Percentiles rank a stretch among this genome's conserved stretches.
Evolutionary conservation across 805 yeast species (phyloP).

Genomic region (Ogataea zsoltii): DNA sequence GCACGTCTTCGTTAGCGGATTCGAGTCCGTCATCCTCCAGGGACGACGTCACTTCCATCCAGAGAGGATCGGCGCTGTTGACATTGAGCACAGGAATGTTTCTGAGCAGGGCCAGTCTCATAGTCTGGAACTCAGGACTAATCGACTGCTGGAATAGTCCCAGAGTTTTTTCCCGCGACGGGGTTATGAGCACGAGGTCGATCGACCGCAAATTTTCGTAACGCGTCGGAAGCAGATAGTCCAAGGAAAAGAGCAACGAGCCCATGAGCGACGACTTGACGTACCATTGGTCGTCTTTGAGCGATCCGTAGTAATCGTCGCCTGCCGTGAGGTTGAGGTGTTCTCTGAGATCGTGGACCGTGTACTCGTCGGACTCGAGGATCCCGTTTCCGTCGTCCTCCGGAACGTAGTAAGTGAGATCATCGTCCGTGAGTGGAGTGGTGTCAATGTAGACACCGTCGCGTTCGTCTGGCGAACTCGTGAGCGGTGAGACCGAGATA

Average conservation of each 20-base stretch:
- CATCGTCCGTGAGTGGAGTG: conserved; percentile 13
- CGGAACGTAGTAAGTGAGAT: conserved; percentile 8
- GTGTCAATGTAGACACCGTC: conserved; percentile 17
- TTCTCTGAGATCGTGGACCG: conserved; percentile 5
- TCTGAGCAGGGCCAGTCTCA: conserved; percentile 23
- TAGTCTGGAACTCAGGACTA: conserved; percentile 18
- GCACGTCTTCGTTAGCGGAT: conserved; percentile 8
- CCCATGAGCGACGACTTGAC: conserved; percentile 49
- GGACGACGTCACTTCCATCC: conserved; percentile 3
- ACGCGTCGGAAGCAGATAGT: conserved; percentile 42
- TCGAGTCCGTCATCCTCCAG: conserved; percentile 17
- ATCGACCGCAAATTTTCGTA: conserved; percentile 37
- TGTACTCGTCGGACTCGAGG: conserved; percentile 4
- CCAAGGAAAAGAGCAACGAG: conserved; percentile 43
- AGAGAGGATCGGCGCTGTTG: conserved; percentile 11
- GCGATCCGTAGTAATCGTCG: conserved; percentile 23
- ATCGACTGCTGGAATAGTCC: conserved; percentile 35
- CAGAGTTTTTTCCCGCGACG: conserved; percentile 45
- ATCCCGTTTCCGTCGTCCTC: conserved; percentile 4
- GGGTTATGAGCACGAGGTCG: conserved; percentile 49
- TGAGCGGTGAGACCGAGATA: conserved; percentile 27
- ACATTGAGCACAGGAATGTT: conserved; percentile 28
- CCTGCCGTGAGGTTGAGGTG: conserved; percentile 15
- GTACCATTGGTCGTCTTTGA: conserved; percentile 40
- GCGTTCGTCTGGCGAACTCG: not conserved